These are phyloP conservation scores for Calocybe cyanea DNA, from an alignment of 768 basidiomycete species.

Conservation along the genomic window DNA sequence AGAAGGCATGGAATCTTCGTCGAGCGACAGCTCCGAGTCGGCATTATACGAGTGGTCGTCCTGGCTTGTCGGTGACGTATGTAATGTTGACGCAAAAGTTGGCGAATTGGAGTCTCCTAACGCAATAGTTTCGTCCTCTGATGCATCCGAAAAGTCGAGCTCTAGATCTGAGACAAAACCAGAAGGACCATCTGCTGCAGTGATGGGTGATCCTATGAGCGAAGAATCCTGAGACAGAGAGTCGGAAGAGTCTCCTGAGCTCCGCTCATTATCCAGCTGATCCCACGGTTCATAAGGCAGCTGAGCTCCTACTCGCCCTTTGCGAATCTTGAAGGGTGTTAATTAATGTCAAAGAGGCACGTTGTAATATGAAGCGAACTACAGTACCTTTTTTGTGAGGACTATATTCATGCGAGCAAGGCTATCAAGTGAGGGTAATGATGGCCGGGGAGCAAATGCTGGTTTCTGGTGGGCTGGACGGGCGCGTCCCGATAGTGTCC, in stretches of 20 bases:
- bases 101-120: background rate
- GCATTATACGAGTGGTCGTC: conserved; percentile 12
- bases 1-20: conserved; percentile 21
- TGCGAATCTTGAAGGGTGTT: conserved; percentile 36
- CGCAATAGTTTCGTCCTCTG: conserved; percentile 15
- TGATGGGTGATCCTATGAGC: background rate
- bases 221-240: conserved; percentile 10
- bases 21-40: conserved; percentile 17
- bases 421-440: conserved; percentile 46
- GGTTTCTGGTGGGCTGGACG: conserved; percentile 43
- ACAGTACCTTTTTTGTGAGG: conserved; percentile 45
- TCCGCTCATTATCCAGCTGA: conserved; percentile 21
- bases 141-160: conserved; percentile 17
- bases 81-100: conserved; percentile 1
- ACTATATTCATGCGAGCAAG: conserved; percentile 48
- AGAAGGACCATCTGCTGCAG: conserved; percentile 6
- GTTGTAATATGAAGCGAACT: no score
- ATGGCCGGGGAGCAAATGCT: conserved; percentile 45
- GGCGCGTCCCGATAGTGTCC: conserved; percentile 17
- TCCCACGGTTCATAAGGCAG: conserved; percentile 58
- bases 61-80: conserved; percentile 1
- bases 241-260: conserved; percentile 12
- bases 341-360: background rate
- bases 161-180: conserved; percentile 18
- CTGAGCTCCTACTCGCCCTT: conserved; percentile 47